Conservation (phyloP, 768 basidiomycete species). For the Russula olivacea region DNA sequence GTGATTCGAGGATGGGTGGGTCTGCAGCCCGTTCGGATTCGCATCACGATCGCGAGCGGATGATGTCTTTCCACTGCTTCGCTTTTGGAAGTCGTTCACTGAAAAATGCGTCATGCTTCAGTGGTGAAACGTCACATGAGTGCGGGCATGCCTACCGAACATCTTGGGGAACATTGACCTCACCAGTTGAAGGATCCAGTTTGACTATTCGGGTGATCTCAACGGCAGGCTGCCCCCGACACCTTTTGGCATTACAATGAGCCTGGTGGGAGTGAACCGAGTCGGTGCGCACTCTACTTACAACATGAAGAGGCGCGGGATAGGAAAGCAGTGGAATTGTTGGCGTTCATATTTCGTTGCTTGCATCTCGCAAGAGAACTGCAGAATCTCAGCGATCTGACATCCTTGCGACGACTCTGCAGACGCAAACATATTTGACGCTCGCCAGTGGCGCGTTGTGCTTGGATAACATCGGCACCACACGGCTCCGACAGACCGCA, state of each 20-base stretch:
- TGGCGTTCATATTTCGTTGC: slow-evolving; percentile 28
- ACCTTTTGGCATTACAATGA: slow-evolving; percentile 40
- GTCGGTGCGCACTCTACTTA: slow-evolving; percentile 33
- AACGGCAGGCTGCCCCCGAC: slow-evolving; percentile 55
- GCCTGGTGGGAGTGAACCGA: slow-evolving; percentile 6
- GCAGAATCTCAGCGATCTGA: slow-evolving; percentile 63
- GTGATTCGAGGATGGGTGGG: neutral
- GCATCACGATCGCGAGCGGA: slow-evolving; percentile 7
- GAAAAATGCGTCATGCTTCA: neutral
- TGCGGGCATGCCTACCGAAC: slow-evolving; percentile 4
- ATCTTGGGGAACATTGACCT: slow-evolving; percentile 44
- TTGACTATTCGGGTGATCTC: slow-evolving; percentile 60
- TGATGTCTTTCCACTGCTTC: slow-evolving; percentile 26
- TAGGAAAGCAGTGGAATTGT: slow-evolving; percentile 57
- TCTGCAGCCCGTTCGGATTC: neutral
- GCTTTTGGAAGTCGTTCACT: slow-evolving; percentile 27
- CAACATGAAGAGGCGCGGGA: slow-evolving; percentile 72
- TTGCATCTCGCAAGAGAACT: slow-evolving; percentile 55
- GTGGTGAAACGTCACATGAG: neutral
- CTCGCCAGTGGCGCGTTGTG: neutral
- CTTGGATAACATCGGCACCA: neutral
- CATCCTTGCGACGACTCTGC: slow-evolving; percentile 35
- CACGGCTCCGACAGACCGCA: no score
- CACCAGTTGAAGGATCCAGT: slow-evolving; percentile 43
- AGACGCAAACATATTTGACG: neutral